Evolutionary conservation across 257 asterid genomes (phyloP).

Genomic region (Lantana camara): DNA sequence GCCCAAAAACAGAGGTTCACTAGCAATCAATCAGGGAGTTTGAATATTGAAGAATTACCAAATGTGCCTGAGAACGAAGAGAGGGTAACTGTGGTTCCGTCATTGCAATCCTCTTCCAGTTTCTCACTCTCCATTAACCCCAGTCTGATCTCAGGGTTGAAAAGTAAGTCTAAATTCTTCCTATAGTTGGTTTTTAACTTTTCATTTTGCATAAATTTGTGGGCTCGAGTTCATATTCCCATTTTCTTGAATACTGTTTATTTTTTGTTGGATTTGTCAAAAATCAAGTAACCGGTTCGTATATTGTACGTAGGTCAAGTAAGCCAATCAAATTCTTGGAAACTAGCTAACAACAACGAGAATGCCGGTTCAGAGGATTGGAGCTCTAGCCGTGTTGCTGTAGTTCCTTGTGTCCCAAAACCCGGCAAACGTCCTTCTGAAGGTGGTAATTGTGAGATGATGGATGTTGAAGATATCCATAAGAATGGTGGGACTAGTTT

Average conservation of each 20-base stretch:
- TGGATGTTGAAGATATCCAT: conserved; percentile 52
- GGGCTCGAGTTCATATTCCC: not conserved
- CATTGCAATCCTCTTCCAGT: conserved; percentile 36
- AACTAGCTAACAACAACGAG: conserved; percentile 23
- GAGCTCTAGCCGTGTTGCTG: conserved; percentile 42
- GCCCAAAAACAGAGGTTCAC: conserved; percentile 27
- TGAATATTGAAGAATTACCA: conserved; percentile 62
- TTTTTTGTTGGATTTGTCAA: not conserved
- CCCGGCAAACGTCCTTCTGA: conserved; percentile 31
- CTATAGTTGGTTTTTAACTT: not conserved
- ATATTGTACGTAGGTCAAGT: conserved; percentile 40
- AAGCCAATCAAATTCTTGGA: conserved; percentile 30
- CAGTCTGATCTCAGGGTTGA: conserved; percentile 37
- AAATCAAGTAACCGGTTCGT: too few species aligned
- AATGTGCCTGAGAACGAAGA: conserved; percentile 49
- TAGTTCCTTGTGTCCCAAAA: conserved; percentile 61
- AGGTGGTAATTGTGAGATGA: conserved; percentile 41
- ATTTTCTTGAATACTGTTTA: not conserved
- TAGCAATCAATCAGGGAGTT: conserved; percentile 28
- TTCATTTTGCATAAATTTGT: not conserved
- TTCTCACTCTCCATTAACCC: conserved; percentile 47
- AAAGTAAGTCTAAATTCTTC: conserved; percentile 35
- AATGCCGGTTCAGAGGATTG: not conserved
- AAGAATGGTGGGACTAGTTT: conserved; percentile 12
- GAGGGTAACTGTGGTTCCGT: conserved; percentile 58